Base-by-base conservation (phyloP, 495 filamentous ascomycete species). In the Penicillium manginii region DNA sequence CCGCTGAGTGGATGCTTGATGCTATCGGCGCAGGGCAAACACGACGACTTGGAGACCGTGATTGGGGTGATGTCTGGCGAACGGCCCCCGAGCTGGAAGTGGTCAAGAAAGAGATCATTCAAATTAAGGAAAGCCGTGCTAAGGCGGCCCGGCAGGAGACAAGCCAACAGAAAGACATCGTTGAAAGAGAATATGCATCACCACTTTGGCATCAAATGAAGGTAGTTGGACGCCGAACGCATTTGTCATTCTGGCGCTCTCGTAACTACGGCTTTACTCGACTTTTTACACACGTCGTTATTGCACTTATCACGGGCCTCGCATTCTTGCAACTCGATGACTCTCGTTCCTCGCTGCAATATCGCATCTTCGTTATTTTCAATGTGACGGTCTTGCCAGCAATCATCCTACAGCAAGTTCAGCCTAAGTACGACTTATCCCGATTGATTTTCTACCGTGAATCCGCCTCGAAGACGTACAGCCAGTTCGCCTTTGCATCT, bases 1-100 rank as follows among this genome's bases (percentile, higher is more conserved):
- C 90, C 3, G 91, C 91, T 2, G 91, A 96, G 71, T 93, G 85
- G 77, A 93, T 96, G 88, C 82, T 96, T 8, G 92, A 96, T 61
- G 88, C 87, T 1, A 88, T 96, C 26, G 91, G 92, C 33, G 91
- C 91, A 42, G 91, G 90, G 21, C 83, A 85, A 59, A 75, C 84
- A n/a, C 81, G 88, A 15, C 82, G 90, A 3, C 83, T 91, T 42
- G 89, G 90, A 21, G 82, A 88, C 66, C 78, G 82, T 23, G 90
- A 93, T 67, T 93, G 91, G 91, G 88, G 80, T 17, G 90, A 93
- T 52, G 84, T 93, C 42, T 96, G 88, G 88, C 75, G 70, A 18
- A 85, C 87, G 10, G 88, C 85, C 4, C 82, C 86, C 11, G 90
- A 94, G 65, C 77, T 91, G 32, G 84, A 83, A 35, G 75, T 83